Evolutionary conservation across 148 eudicot genomes (phyloP).

Genomic region (Heliamphora exappendiculata): DNA sequence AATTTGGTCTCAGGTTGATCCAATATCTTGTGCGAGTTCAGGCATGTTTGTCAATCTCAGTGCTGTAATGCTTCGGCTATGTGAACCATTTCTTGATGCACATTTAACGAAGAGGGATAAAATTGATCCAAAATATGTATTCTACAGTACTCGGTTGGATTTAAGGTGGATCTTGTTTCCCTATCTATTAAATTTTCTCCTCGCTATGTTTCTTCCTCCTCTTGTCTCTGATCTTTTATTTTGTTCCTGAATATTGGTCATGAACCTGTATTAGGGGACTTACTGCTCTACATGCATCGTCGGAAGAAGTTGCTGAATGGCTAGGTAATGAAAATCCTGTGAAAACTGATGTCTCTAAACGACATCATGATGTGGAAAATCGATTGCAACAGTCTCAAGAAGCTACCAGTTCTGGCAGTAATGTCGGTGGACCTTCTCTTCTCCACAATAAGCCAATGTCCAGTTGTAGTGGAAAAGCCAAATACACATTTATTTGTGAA

Average conservation of each 20-base stretch:
- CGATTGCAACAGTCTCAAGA: constrained; percentile 48
- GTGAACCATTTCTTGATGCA: constrained; percentile 93
- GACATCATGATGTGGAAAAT: constrained; percentile 33
- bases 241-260: constrained; percentile 5
- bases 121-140: constrained; percentile 77
- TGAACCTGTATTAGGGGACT: constrained; percentile 44
- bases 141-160: constrained; percentile 61
- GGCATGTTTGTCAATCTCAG: constrained; percentile 98
- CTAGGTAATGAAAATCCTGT: constrained; percentile 31
- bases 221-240: background rate
- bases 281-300: constrained; percentile 94
- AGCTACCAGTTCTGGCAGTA: constrained; percentile 57
- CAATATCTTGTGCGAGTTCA: constrained; percentile 86
- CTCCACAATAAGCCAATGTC: constrained; percentile 36
- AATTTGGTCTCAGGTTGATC: constrained; percentile 69
- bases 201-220: background rate
- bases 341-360: constrained; percentile 23
- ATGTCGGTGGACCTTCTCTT: constrained; percentile 22
- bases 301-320: constrained; percentile 85
- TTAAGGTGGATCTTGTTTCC: constrained; percentile 45
- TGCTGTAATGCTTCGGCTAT: constrained; percentile 85
- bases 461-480: constrained; percentile 35
- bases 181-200: background rate
- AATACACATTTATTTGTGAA: constrained; percentile 82
- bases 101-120: constrained; percentile 71